A percentile compares a stretch with the other conserved stretches of the same genome.
phyloP scores from a whole-genome alignment of 345 rosid species.

The Brassica cretica region DNA sequence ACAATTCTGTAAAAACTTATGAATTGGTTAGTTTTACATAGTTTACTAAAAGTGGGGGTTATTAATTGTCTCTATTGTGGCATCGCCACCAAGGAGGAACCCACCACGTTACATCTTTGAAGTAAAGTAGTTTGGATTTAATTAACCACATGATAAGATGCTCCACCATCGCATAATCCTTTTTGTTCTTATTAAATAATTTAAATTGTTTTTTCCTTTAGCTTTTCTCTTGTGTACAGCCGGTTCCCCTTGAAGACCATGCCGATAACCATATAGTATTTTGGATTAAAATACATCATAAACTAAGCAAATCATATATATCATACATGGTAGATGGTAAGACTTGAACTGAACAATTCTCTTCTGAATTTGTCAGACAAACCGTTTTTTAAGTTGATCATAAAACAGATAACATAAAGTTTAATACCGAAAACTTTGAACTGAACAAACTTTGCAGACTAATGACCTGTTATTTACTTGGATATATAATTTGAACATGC shows the following conservation, averaged over 20 bases:
- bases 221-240: not conserved
- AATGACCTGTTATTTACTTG: not conserved
- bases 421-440: not conserved
- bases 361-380: not conserved
- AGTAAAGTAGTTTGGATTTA: conserved; percentile 4
- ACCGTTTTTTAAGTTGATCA: not conserved
- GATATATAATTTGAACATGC: not conserved
- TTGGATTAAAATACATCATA: not conserved
- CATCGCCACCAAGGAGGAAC: not conserved
- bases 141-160: conserved; percentile 5
- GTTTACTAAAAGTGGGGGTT: not conserved
- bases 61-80: conserved; percentile 2
- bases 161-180: conserved; percentile 16
- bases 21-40: not conserved
- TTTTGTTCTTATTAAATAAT: not conserved
- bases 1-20: not conserved
- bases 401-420: not conserved
- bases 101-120: conserved; percentile 13
- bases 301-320: not conserved
- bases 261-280: not conserved
- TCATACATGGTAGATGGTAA: not conserved
- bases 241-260: not conserved
- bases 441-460: not conserved
- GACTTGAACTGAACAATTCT: not conserved
- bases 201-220: not conserved